phyloP scores from a whole-genome alignment of 192 early-diverging fungal species.

The Entomortierella parvispora region DNA sequence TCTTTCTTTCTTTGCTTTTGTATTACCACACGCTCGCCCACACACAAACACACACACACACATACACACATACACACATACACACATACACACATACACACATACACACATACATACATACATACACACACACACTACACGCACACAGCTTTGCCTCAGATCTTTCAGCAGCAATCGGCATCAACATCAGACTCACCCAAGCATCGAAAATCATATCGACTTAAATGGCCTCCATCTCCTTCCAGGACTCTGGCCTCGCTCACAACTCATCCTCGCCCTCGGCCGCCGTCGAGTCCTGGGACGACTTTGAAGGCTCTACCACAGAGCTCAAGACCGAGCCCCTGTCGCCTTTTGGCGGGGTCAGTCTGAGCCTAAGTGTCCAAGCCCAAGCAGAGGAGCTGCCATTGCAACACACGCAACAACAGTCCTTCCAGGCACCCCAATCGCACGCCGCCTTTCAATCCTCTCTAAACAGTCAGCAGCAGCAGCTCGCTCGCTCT shows the following conservation, averaged over 20 bases:
- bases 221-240: no score
- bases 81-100: no score
- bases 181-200: no score
- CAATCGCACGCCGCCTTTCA: not conserved
- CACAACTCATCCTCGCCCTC: not conserved
- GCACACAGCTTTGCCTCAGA: not conserved
- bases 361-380: not conserved
- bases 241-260: not conserved
- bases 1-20: not conserved
- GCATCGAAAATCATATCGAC: no score
- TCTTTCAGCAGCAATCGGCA: no score
- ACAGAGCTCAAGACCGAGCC: constrained; percentile 26
- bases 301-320: constrained; percentile 6
- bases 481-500: no score
- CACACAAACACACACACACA: no score
- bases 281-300: constrained; percentile 9
- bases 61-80: no score
- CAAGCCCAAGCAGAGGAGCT: not conserved
- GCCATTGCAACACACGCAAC: not conserved
- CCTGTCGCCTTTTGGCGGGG: constrained; percentile 15
- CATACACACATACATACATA: no score
- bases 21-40: not conserved
- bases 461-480: no score
- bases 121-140: not conserved
- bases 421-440: not conserved